These are phyloP conservation scores for Elsinoe fawcettii DNA, from an alignment of 2,329 filamentous ascomycete genomes.

Conservation along the genomic window DNA sequence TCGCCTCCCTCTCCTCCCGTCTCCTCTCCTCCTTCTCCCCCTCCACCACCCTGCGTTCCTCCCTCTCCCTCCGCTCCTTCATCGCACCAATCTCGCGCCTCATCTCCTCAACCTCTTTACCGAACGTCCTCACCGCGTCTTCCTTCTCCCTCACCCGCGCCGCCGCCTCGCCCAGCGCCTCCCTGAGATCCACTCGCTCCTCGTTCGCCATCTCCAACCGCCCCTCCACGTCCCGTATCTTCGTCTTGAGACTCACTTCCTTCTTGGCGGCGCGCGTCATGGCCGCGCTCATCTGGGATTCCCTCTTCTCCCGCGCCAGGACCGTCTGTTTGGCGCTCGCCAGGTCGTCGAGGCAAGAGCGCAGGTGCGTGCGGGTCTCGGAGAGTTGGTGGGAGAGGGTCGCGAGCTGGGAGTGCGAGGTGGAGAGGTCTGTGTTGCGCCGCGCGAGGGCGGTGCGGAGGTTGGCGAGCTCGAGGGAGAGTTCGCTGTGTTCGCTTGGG, in stretches of 20 bases:
- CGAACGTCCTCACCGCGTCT: conserved; percentile 33
- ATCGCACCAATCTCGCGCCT: background rate
- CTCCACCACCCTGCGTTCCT: background rate
- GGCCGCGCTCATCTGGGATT: conserved; percentile 34
- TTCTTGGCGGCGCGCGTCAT: conserved; percentile 33
- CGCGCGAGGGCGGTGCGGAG: background rate
- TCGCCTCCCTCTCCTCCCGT: background rate
- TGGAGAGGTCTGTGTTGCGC: background rate
- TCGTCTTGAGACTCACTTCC: conserved; percentile 31
- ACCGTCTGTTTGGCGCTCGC: conserved; percentile 27
- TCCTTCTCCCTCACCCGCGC: conserved; percentile 30
- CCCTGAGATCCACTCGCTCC: conserved; percentile 31
- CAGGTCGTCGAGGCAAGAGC: background rate
- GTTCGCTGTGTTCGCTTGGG: background rate
- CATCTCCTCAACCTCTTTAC: conserved; percentile 34
- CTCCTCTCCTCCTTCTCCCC: background rate
- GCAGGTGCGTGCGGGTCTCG: background rate
- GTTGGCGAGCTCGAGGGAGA: conserved; percentile 5
- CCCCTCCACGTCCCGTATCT: conserved; percentile 32
- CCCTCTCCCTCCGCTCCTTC: background rate
- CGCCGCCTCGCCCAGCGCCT: background rate
- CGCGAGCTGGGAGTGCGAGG: background rate
- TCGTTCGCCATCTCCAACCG: conserved; percentile 35
- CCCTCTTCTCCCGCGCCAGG: conserved; percentile 30
- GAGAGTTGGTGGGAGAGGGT: background rate